These are phyloP conservation scores for Cercospora sp. DNA, from an alignment of 2,329 filamentous ascomycete genomes.

Conservation along the genomic window DNA sequence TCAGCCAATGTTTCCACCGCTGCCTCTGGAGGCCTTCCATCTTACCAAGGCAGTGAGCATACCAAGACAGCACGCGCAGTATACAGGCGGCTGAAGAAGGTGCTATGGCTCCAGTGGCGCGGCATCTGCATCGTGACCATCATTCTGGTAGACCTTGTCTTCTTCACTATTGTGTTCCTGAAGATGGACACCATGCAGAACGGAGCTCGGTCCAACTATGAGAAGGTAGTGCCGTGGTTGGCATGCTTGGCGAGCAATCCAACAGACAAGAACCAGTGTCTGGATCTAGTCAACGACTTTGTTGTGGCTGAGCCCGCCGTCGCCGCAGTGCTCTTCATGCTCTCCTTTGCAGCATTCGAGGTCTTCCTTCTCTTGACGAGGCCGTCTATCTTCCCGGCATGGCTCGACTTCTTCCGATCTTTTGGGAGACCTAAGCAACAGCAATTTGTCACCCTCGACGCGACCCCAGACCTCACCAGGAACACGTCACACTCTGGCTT, in stretches of 20 bases:
- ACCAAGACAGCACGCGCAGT: conserved; percentile 84
- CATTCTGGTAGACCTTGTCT: conserved; percentile 87
- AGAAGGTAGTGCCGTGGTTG: conserved; percentile 66
- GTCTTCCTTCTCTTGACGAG: conserved; percentile 78
- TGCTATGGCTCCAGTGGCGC: conserved; percentile 90
- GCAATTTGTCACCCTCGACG: conserved; percentile 90
- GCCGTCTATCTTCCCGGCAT: conserved; percentile 81
- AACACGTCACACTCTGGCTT: conserved; percentile 29
- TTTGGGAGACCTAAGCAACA: conserved; percentile 56
- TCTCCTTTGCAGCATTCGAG: conserved; percentile 82
- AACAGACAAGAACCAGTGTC: conserved; percentile 67
- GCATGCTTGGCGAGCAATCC: conserved; percentile 63
- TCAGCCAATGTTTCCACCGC: conserved; percentile 62
- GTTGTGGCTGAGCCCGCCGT: conserved; percentile 76
- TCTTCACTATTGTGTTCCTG: conserved; percentile 90
- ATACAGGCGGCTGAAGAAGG: conserved; percentile 80
- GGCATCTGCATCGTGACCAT: conserved; percentile 87
- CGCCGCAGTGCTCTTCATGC: conserved; percentile 76
- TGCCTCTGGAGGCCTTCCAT: conserved; percentile 60
- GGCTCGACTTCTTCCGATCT: conserved; percentile 65
- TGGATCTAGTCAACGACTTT: conserved; percentile 59
- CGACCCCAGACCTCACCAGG: conserved; percentile 42
- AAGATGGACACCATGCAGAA: conserved; percentile 75
- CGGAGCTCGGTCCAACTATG: conserved; percentile 55
- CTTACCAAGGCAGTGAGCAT: conserved; percentile 72